Conservation (phyloP, 352 stramenopile genomes). For the Pythium apleroticum region DNA sequence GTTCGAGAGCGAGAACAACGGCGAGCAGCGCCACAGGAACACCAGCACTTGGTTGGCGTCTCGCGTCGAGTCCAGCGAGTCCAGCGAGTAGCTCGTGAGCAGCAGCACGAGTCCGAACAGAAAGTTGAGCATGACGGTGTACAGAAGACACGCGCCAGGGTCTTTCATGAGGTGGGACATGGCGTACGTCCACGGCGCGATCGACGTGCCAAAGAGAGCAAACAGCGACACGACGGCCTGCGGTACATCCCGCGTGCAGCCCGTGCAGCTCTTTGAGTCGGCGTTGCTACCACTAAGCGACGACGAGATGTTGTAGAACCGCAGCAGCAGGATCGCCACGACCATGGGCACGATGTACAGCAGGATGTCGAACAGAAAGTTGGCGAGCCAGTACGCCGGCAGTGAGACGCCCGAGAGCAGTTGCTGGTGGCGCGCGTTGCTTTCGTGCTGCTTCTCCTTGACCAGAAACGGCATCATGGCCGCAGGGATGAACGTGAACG, state of each 20-base stretch:
- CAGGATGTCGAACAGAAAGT: constrained; percentile 91
- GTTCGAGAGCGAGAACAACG: constrained; percentile 65
- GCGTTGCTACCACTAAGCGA: constrained; percentile 38
- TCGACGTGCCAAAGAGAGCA: constrained; percentile 55
- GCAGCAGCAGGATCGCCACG: constrained; percentile 48
- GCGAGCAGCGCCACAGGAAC: constrained; percentile 67
- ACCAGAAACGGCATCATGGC: constrained; percentile 96
- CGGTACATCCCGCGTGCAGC: constrained; percentile 42
- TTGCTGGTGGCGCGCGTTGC: constrained; percentile 97
- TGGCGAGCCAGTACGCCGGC: constrained; percentile 95
- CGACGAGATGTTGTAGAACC: constrained; percentile 49
- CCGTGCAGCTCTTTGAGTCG: constrained; percentile 29
- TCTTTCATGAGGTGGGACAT: constrained; percentile 67
- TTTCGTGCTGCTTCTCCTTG: constrained; percentile 90
- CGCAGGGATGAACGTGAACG: constrained; percentile 92
- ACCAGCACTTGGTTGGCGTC: constrained; percentile 45
- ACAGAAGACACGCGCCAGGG: constrained; percentile 45
- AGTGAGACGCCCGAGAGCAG: constrained; percentile 94
- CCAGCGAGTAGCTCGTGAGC: constrained; percentile 57
- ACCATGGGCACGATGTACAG: constrained; percentile 88
- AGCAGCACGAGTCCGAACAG: constrained; percentile 58
- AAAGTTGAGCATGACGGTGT: constrained; percentile 77
- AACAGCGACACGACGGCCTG: constrained; percentile 58
- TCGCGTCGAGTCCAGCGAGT: constrained; percentile 44
- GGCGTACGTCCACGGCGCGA: constrained; percentile 64